Base-by-base conservation (phyloP, 176 grass and related monocot species). In the Stipa capillata region DNA sequence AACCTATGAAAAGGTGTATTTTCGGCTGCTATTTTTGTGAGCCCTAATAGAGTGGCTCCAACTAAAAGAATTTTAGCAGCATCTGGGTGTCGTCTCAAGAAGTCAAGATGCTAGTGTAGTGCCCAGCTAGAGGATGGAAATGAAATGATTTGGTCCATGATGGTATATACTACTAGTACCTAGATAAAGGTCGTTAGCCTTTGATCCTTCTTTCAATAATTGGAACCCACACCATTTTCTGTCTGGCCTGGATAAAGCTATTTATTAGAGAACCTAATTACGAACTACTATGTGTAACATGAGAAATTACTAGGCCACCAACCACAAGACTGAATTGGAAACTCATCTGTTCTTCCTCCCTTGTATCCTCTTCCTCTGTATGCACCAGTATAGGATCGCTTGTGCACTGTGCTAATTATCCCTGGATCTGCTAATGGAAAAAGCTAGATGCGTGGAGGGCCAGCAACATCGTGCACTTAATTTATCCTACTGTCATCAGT, bases 81-180 rank as follows among this genome's bases (percentile, higher is more conserved):
- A 25, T 12, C 61, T 40, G 45, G 39, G 29, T 29, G 29, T 21
- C 69, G 11, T 45, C 14, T 25, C 58, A 39, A 48, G 48, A 58
- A 58, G 69, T 60, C n/a, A n/a, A n/a, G n/a, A n/a, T 72, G n/a
- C n/a, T n/a, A 43, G 32, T 78, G 25, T 35, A 44, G 12, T 9
- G 27, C 28, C 18, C 57, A 35, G 57, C 57, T 25, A 25, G 43
- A 50, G 8, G 14, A n/a, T n/a, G 7, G 23, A 65, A 54, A 11
- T 66, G 37, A 29, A 29, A 85, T 86, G 50, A 81, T 81, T 80
- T 67, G 69, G 39, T 53, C 77, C 68, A 79, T 65, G 35, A 73
- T 49, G 42, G 25, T 79, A 31, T n/a, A 62, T 47, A 35, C 21
- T 27, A 27, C 36, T 42, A 34, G 58, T 42, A 67, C 31, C 21